A percentile compares a stretch with the other conserved stretches of the same genome.
These are phyloP conservation scores for Sporothrix inflata DNA, from an alignment of 2,329 filamentous ascomycete genomes.

Conservation along the genomic window DNA sequence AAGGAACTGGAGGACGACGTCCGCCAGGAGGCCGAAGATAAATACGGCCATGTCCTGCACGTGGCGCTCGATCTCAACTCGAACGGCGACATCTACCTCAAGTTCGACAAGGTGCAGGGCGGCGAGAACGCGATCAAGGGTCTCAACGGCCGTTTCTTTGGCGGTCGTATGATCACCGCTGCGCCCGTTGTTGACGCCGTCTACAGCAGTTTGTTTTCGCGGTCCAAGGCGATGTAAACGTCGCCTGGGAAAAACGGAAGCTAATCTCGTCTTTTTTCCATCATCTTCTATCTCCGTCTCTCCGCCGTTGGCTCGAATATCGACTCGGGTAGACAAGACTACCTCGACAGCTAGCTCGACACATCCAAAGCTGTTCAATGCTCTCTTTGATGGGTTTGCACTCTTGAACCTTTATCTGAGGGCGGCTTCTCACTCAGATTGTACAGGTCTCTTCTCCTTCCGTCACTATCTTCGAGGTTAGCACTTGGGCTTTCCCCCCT, in stretches of 20 bases:
- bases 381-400: conserved; percentile 12
- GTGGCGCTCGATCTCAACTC: conserved; percentile 93
- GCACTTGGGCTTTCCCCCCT: not conserved
- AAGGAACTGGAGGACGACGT: conserved; percentile 95
- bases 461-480: not conserved
- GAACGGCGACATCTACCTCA: conserved; percentile 95
- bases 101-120: conserved; percentile 93
- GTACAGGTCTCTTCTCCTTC: conserved; percentile 22
- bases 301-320: not conserved
- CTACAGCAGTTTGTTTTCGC: conserved; percentile 95
- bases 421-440: conserved; percentile 27
- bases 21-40: conserved; percentile 85
- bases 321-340: not conserved
- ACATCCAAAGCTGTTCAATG: not conserved
- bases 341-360: not conserved
- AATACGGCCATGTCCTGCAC: conserved; percentile 97
- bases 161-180: conserved; percentile 87
- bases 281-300: not conserved
- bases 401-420: conserved; percentile 14
- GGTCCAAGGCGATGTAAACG: conserved; percentile 73
- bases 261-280: conserved; percentile 48
- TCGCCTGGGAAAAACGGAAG: conserved; percentile 49
- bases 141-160: conserved; percentile 95
- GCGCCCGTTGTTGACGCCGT: conserved; percentile 97
- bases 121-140: conserved; percentile 98